Percentiles rank a stretch among this genome's conserved stretches.
Conservation (phyloP, 2,329 filamentous ascomycete genomes). For the Xylariaceae sp. region DNA sequence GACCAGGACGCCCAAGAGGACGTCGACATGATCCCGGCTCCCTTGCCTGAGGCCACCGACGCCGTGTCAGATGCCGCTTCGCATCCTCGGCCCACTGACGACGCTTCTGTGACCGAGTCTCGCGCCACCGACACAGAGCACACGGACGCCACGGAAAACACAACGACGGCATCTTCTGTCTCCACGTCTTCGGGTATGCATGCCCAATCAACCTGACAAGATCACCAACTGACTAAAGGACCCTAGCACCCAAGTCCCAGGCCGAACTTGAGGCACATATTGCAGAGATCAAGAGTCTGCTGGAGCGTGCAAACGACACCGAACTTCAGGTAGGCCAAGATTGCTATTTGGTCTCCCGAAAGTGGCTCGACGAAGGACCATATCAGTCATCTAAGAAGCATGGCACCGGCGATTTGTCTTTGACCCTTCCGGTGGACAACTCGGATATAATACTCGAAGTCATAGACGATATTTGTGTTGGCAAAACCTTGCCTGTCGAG, state of each 20-base stretch:
- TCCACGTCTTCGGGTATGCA: too few relatives aligned
- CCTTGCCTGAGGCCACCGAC: slow-evolving; percentile 13
- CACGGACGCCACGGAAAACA: not conserved
- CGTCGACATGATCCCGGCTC: slow-evolving; percentile 36
- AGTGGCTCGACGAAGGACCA: slow-evolving; percentile 71
- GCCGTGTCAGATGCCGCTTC: not conserved
- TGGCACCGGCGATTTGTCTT: slow-evolving; percentile 48
- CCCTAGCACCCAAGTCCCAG: too few relatives aligned
- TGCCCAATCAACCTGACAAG: too few relatives aligned
- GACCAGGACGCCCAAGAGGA: slow-evolving; percentile 34
- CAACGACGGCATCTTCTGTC: too few relatives aligned
- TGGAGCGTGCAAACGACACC: slow-evolving; percentile 42
- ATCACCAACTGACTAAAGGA: too few relatives aligned
- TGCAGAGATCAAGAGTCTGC: slow-evolving; percentile 57
- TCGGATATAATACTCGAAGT: slow-evolving; percentile 66
- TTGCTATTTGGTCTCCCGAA: slow-evolving; percentile 69
- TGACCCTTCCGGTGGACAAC: slow-evolving; percentile 79
- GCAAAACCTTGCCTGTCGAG: too few relatives aligned
- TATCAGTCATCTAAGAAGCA: slow-evolving; percentile 52
- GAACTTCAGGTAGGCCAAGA: slow-evolving; percentile 62
- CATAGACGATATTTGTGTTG: slow-evolving; percentile 37
- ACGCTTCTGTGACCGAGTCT: too few relatives aligned
- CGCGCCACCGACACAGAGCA: too few relatives aligned
- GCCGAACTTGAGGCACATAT: slow-evolving; percentile 69
- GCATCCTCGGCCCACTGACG: not conserved